A percentile compares a stretch with the other conserved stretches of the same genome.
These are phyloP conservation scores for Chlorophyllum brunneum DNA, from an alignment of 768 basidiomycete genomes.

Conservation along the genomic window DNA sequence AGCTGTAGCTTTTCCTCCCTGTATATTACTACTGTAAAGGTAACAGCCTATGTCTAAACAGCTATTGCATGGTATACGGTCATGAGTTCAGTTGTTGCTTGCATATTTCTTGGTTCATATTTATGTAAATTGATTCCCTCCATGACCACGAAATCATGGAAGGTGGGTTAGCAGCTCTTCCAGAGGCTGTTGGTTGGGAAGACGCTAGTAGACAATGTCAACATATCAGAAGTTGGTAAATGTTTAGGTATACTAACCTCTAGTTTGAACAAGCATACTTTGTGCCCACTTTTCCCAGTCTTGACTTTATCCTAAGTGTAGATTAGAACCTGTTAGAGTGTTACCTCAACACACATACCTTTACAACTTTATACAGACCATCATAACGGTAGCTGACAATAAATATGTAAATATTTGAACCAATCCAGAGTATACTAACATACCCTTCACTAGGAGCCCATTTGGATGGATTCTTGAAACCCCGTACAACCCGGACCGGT, in stretches of 20 bases:
- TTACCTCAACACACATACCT: conserved; percentile 19
- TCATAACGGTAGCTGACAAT: conserved; percentile 36
- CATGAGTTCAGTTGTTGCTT: no score
- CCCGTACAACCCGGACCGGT: conserved; percentile 41
- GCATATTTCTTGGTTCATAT: no score
- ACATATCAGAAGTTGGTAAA: neutral
- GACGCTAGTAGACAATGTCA: neutral
- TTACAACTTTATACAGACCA: conserved; percentile 35
- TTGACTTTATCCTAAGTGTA: neutral
- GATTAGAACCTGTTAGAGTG: neutral
- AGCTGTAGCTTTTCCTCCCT: no score
- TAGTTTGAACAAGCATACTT: conserved; percentile 14
- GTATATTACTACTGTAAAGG: no score
- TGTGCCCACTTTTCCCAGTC: conserved; percentile 11
- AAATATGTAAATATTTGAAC: neutral
- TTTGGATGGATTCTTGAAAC: conserved; percentile 22
- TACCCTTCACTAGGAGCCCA: conserved; percentile 35
- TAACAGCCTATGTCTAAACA: no score
- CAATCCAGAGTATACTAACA: neutral
- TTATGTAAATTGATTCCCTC: no score
- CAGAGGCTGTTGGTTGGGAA: conserved; percentile 7
- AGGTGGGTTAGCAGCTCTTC: neutral
- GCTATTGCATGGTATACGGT: no score
- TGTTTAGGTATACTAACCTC: conserved; percentile 4
- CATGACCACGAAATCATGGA: neutral